Evolutionary conservation across 345 rosid genomes (phyloP), one percentile per base, ranked within the genome.

Genomic region (Lepidium aucheri): DNA sequence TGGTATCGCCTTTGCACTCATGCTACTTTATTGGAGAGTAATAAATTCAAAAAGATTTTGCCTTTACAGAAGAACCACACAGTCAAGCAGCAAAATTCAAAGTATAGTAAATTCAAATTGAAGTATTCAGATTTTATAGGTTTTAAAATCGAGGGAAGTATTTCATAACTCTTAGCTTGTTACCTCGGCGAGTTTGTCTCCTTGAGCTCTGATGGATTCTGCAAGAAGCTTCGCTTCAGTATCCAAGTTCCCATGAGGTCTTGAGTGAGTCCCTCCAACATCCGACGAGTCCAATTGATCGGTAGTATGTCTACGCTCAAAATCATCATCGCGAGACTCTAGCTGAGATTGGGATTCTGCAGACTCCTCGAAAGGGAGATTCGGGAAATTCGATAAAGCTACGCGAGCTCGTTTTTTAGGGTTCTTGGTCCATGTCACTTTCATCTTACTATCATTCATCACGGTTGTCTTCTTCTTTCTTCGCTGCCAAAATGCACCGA

Each of bases 141-240:
- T 35, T 3, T 42, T 1, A 26, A 26, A 26, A 26, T 4, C 30
- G 30, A 26, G 30, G 30, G 30, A 26, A 24, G 26, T 45, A 1
- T 39, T 42, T 12, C 12, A 36, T 36, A 15, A 18, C 15, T 12
- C 3, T 5, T 16, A 34, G 49, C 28, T 8, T 36, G 16, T 26
- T 73, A 92, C 93, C 95, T 89, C 87, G 5, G 98, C 96, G 6
- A 87, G 85, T 66, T 81, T 79, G 74, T 84, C 81, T 32, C 98
- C 98, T 46, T 83, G 87, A 14, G 73, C 59, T 76, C 80, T 86
- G 69, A 92, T 84, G 15, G 89, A 79, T 1, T 76, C 73, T 15
- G 88, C 85, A 7, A 87, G 82, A 33, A 54, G 60, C 61, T 72
- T 49, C 44, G 78, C 38, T 43, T 79, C 78, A n/a, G 72, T 38